These are phyloP conservation scores for Porcisia hertigi DNA, from an alignment of 208 protist genomes.

Conservation along the genomic window DNA sequence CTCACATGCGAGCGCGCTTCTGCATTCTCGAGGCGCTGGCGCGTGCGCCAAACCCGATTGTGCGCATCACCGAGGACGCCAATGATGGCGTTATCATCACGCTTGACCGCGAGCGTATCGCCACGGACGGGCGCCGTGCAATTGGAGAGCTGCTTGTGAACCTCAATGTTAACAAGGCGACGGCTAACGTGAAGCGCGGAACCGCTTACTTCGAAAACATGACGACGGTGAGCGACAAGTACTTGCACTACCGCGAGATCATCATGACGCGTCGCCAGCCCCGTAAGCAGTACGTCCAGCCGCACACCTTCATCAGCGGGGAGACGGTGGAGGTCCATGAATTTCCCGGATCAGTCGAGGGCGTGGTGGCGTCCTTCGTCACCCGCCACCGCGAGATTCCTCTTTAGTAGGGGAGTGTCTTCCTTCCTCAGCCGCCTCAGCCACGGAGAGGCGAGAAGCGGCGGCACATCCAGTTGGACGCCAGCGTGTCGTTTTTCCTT, in stretches of 20 bases:
- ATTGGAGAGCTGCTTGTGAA: constrained; percentile 75
- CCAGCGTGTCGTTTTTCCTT: neutral
- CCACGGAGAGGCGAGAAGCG: neutral
- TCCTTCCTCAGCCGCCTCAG: neutral
- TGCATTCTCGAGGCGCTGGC: constrained; percentile 84
- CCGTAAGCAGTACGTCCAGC: constrained; percentile 89
- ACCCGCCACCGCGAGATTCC: constrained; percentile 58
- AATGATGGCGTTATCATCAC: constrained; percentile 62
- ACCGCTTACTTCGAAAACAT: constrained; percentile 59
- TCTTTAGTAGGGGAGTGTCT: constrained; percentile 31
- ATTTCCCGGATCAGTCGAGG: constrained; percentile 57
- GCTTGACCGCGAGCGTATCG: constrained; percentile 80
- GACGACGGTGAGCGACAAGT: constrained; percentile 63
- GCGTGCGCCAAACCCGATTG: constrained; percentile 47
- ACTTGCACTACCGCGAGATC: constrained; percentile 69
- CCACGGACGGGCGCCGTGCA: constrained; percentile 64
- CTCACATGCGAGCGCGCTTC: constrained; percentile 93
- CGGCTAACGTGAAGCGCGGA: constrained; percentile 63
- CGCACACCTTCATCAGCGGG: constrained; percentile 57
- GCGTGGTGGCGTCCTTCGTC: constrained; percentile 56
- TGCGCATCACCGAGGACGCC: constrained; percentile 54
- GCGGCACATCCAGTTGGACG: neutral
- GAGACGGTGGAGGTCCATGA: constrained; percentile 54
- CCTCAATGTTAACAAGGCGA: constrained; percentile 83
- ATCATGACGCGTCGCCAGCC: constrained; percentile 82